These are phyloP conservation scores for Cystobasidiaceae sp. DNA, from an alignment of 1,284 basidiomycete genomes.

Conservation along the genomic window DNA sequence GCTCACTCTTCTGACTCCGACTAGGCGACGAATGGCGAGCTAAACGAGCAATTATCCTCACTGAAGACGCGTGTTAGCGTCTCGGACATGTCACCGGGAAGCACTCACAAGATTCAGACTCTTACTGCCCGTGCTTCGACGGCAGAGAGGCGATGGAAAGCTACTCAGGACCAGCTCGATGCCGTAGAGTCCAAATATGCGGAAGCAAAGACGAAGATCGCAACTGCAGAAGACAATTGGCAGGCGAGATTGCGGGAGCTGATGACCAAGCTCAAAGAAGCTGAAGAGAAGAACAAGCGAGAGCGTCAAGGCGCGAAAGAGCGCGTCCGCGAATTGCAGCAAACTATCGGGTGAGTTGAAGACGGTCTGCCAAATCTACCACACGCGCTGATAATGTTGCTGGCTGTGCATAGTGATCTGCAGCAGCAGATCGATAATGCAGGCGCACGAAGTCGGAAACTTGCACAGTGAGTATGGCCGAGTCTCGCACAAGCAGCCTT, in stretches of 20 bases:
- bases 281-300: constrained; percentile 89
- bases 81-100: constrained; percentile 49
- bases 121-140: constrained; percentile 66
- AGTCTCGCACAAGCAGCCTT: no score
- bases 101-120: constrained; percentile 57
- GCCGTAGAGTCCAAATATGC: constrained; percentile 77
- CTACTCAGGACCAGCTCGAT: constrained; percentile 73
- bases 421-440: constrained; percentile 22
- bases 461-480: constrained; percentile 9
- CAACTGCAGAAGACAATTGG: constrained; percentile 75
- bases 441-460: constrained; percentile 5
- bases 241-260: constrained; percentile 88
- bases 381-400: background rate
- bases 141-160: constrained; percentile 73
- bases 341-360: constrained; percentile 32
- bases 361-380: background rate
- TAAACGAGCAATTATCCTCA: constrained; percentile 65
- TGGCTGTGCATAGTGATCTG: background rate
- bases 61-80: constrained; percentile 52
- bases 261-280: constrained; percentile 71
- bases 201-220: constrained; percentile 62
- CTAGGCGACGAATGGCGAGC: constrained; percentile 68
- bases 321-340: constrained; percentile 51
- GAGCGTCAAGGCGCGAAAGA: constrained; percentile 95
- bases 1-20: background rate